phyloP scores from a whole-genome alignment of 164 flowering plant genomes.

The Aristolochia contorta region DNA sequence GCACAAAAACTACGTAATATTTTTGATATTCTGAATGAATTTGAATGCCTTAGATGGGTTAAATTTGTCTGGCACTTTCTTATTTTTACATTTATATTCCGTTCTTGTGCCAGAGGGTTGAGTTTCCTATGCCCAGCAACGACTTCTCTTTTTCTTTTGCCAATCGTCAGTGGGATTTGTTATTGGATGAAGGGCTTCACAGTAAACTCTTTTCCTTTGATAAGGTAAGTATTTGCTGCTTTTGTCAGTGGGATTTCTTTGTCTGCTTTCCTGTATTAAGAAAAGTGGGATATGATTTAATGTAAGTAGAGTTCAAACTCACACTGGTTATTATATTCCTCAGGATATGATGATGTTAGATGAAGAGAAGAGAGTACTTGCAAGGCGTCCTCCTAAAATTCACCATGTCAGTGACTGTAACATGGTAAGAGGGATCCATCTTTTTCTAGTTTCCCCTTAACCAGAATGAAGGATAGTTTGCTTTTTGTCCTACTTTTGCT shows the following conservation, averaged over 20 bases:
- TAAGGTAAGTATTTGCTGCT: slow-evolving; percentile 35
- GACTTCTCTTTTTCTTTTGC: slow-evolving; percentile 72
- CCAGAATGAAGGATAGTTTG: background rate
- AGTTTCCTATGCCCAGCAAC: slow-evolving; percentile 88
- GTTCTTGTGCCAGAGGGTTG: slow-evolving; percentile 54
- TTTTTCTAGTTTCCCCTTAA: background rate
- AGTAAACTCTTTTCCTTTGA: slow-evolving; percentile 55
- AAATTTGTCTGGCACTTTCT: too few species aligned
- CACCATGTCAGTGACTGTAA: slow-evolving; percentile 64
- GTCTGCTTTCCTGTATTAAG: background rate
- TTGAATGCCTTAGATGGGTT: too few species aligned
- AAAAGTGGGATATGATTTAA: background rate
- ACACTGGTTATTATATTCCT: slow-evolving; percentile 4
- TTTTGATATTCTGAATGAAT: too few species aligned
- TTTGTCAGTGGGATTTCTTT: background rate
- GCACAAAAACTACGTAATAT: too few species aligned
- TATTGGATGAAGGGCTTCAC: slow-evolving; percentile 42
- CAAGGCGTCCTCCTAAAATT: slow-evolving; percentile 47
- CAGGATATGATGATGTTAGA: slow-evolving; percentile 93
- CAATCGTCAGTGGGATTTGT: slow-evolving; percentile 73
- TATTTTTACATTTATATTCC: background rate
- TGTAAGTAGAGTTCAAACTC: background rate
- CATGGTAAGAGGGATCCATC: slow-evolving; percentile 37
- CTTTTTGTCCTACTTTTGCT: background rate
- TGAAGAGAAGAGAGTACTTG: slow-evolving; percentile 46